A percentile compares a stretch with the other conserved stretches of the same genome.
phyloP scores from a whole-genome alignment of 768 basidiomycete genomes.

The Lactarius psammicola region DNA sequence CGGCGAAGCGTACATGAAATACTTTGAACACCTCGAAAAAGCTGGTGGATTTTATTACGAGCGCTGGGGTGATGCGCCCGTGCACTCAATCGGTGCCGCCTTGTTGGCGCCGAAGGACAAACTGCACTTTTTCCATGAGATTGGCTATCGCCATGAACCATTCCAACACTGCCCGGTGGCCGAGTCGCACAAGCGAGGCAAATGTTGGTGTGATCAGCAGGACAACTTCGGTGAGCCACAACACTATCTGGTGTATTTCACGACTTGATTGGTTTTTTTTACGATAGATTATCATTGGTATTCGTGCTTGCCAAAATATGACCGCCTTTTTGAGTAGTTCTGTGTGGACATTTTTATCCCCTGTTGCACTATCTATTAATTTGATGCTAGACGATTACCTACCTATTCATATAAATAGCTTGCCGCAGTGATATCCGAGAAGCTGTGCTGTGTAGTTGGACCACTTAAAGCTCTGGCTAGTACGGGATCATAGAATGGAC shows the following conservation, averaged over 20 bases:
- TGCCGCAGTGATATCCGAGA: not conserved
- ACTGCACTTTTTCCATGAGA: slow-evolving; percentile 93
- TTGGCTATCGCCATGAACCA: slow-evolving; percentile 89
- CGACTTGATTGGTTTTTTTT: slow-evolving; percentile 20
- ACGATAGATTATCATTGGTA: slow-evolving; percentile 77
- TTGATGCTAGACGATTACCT: slow-evolving; percentile 10
- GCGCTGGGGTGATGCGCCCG: slow-evolving; percentile 92
- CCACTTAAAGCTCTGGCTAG: not conserved
- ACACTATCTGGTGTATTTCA: not conserved
- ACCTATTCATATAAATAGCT: slow-evolving; percentile 1
- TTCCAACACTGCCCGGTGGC: slow-evolving; percentile 91
- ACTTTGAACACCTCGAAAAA: slow-evolving; percentile 55
- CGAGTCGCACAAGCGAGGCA: slow-evolving; percentile 69
- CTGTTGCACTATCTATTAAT: slow-evolving; percentile 22
- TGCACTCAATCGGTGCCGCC: slow-evolving; percentile 81
- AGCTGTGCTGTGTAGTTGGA: not conserved
- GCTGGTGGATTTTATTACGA: slow-evolving; percentile 62
- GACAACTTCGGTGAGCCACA: slow-evolving; percentile 67
- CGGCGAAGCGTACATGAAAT: slow-evolving; percentile 53
- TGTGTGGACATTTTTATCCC: not conserved
- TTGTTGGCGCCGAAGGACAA: slow-evolving; percentile 86
- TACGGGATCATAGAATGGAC: slow-evolving; percentile 61
- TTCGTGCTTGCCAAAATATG: slow-evolving; percentile 58
- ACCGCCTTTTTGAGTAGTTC: slow-evolving; percentile 25
- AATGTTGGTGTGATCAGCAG: slow-evolving; percentile 71